Percentiles rank a stretch among this genome's conserved stretches.
phyloP scores from a whole-genome alignment of 2,329 filamentous ascomycete genomes.

The Fusarium chaquense region DNA sequence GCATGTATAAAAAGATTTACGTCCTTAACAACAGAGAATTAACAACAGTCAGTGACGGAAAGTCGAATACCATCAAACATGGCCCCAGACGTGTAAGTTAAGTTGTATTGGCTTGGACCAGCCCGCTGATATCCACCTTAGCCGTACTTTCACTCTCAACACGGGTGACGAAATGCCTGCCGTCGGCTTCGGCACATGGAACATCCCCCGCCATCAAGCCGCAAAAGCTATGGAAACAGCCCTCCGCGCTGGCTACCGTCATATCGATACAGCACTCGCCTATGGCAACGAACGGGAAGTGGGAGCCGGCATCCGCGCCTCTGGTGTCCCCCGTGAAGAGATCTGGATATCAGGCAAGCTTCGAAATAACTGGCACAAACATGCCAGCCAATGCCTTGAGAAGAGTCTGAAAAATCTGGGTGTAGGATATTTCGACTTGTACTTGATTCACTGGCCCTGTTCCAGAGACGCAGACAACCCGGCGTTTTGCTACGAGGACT shows the following conservation, averaged over 20 bases:
- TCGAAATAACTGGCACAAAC: conserved; percentile 82
- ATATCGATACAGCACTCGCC: conserved; percentile 81
- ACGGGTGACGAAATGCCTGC: conserved; percentile 83
- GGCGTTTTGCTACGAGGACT: conserved; percentile 78
- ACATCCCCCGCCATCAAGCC: conserved; percentile 77
- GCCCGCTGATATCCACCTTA: conserved; percentile 12
- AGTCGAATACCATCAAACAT: conserved; percentile 1
- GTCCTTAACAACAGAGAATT: neutral
- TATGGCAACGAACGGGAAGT: conserved; percentile 83
- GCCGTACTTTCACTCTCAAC: conserved; percentile 73
- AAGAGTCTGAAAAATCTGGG: conserved; percentile 70
- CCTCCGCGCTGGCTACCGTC: conserved; percentile 75
- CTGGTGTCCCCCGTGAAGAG: conserved; percentile 72
- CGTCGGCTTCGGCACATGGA: conserved; percentile 83
- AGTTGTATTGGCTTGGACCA: neutral
- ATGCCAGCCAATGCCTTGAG: conserved; percentile 71
- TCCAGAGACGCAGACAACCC: conserved; percentile 71
- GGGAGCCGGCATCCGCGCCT: conserved; percentile 72
- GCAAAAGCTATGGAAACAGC: conserved; percentile 77
- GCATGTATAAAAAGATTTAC: neutral
- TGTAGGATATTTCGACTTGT: conserved; percentile 75
- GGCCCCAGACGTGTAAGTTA: conserved; percentile 18
- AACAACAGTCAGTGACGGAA: neutral
- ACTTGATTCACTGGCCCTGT: conserved; percentile 79
- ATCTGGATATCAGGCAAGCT: conserved; percentile 86